Conservation (phyloP, 352 stramenopile genomes). For the Pythium dissotocum region DNA sequence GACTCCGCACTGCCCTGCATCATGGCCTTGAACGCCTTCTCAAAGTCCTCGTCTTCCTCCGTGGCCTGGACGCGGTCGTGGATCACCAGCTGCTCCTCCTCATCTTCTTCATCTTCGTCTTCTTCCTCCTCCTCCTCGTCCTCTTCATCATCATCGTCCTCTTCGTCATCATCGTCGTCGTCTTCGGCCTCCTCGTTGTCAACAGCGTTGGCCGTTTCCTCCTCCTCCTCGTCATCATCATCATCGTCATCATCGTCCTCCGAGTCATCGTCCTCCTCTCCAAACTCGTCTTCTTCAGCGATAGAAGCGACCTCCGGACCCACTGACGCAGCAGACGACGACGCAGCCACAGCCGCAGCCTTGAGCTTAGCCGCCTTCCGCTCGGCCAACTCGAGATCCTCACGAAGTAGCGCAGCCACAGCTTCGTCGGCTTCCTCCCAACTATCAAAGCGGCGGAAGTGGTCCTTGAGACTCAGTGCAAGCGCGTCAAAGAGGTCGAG, state of each 20-base stretch:
- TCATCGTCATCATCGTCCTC: conserved; percentile 71
- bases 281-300: conserved; percentile 34
- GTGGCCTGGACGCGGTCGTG: conserved; percentile 74
- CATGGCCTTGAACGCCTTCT: conserved; percentile 87
- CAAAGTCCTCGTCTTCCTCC: conserved; percentile 87
- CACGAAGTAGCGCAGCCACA: conserved; percentile 51
- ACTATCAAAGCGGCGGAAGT: conserved; percentile 68
- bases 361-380: conserved; percentile 67
- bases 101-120: conserved; percentile 67
- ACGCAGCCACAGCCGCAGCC: conserved; percentile 21
- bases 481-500: conserved; percentile 82
- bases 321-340: conserved; percentile 26
- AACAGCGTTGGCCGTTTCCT: conserved; percentile 56
- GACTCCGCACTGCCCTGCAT: conserved; percentile 71
- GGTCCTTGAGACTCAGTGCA: conserved; percentile 50
- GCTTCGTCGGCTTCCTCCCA: conserved; percentile 77
- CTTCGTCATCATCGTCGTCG: conserved; percentile 75
- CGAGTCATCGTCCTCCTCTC: conserved; percentile 55
- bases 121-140: conserved; percentile 68
- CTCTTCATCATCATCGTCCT: conserved; percentile 63
- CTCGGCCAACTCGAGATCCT: conserved; percentile 73
- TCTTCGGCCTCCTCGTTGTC: conserved; percentile 76
- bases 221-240: conserved; percentile 73
- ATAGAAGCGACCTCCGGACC: conserved; percentile 23
- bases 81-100: conserved; percentile 90